Percentiles rank a stretch among this genome's conserved stretches.
Conservation (phyloP, 495 filamentous ascomycete species). For the Podospora pseudopauciseta region DNA sequence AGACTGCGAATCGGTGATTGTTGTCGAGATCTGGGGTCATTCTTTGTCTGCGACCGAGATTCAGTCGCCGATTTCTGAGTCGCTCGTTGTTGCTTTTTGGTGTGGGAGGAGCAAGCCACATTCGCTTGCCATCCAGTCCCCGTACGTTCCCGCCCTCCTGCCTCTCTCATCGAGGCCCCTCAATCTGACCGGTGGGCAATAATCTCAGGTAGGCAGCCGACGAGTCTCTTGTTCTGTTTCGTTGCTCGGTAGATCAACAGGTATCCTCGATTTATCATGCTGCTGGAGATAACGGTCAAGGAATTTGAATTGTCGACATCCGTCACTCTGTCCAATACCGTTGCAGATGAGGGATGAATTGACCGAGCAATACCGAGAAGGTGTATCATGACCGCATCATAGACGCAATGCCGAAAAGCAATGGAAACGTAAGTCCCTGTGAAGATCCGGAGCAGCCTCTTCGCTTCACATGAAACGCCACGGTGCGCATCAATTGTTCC, state of each 20-base stretch:
- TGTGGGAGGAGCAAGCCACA: constrained; percentile 5
- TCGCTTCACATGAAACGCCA: not conserved
- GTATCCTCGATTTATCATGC: not conserved
- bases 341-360: not conserved
- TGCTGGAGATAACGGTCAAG: not conserved
- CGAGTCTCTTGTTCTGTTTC: not conserved
- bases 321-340: not conserved
- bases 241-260: not conserved
- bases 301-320: not conserved
- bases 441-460: not conserved
- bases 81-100: constrained; percentile 1
- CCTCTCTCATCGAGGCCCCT: constrained; percentile 1
- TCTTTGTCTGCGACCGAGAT: not conserved
- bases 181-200: constrained; percentile 3
- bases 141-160: not conserved
- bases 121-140: not conserved
- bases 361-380: not conserved
- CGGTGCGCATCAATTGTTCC: not conserved
- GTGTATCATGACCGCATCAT: not conserved
- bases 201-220: not conserved
- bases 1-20: not conserved
- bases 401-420: not conserved
- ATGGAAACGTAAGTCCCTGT: not conserved
- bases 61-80: constrained; percentile 1
- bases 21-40: not conserved